Evolutionary conservation across 805 yeast genomes (phyloP), one percentile per base, ranked within the genome.

Genomic region (Zygoascus flipseniorum): DNA sequence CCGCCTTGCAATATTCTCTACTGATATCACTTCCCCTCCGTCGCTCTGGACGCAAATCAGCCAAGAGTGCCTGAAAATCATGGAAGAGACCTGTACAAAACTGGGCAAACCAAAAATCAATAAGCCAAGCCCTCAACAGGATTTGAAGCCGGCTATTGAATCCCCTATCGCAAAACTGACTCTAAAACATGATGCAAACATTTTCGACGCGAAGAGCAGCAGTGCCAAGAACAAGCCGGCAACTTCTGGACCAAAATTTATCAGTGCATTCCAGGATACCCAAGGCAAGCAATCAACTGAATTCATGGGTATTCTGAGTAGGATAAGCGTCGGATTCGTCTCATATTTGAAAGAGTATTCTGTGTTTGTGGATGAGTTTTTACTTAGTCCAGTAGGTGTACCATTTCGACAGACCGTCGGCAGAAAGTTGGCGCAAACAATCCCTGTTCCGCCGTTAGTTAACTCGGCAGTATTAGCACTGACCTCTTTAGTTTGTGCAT

Each of bases 331-430:
- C 18, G 10, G 26, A 37, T 16, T 47, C 19, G 26, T 28, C 11
- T 28, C 39, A 13, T 31, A 18, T 10, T 5, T 42, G 16, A 14
- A 31, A 23, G 39, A 51, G n/a, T 60, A 58, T 49, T 42, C 50
- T 18, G 28, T 20, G 2, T 26, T 54, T n/a, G 39, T 52, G 31
- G 54, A 43, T 16, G 16, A 41, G 32, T 47, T 70, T 19, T 56
- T 65, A 8, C 53, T 51, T 13, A 56, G 63, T 13, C 54, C 56
- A 1, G 10, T 59, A 8, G 76, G 75, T 1, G 49, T 49, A 14
- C 66, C 68, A 1, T 70, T 73, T 53, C 56, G 71, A 19, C 57
- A 56, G 31, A 69, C 75, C 1, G 52, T 64, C n/a, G 55, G 62
- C 28, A 65, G 72, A 23, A 50, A 53, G 23, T 54, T 65, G 20